Percentiles rank a stretch among this genome's conserved stretches.
phyloP scores from a whole-genome alignment of 2,329 filamentous ascomycete genomes.

The Fusarium bulbicola region DNA sequence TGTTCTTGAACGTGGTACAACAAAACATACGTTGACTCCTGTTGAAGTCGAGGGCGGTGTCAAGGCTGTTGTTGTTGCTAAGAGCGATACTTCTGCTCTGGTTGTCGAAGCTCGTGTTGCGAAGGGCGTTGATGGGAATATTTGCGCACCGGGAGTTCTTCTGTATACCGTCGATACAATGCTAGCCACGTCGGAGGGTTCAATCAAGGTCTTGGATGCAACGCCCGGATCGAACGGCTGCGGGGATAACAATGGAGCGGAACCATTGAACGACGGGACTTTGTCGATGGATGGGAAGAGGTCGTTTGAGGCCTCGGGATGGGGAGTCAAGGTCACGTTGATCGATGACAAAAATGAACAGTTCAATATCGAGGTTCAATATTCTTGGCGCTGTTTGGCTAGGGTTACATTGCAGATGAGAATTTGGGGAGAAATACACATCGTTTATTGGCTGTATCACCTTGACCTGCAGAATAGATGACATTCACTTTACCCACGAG shows the following conservation, averaged over 20 bases:
- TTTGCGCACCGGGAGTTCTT: slow-evolving; percentile 48
- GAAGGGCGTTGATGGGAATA: slow-evolving; percentile 34
- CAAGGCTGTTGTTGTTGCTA: slow-evolving; percentile 25
- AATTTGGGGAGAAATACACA: background rate
- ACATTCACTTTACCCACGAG: background rate
- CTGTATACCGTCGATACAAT: slow-evolving; percentile 48
- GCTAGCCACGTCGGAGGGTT: slow-evolving; percentile 42
- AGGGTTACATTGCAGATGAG: background rate
- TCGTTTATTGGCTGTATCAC: background rate
- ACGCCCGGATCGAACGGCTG: slow-evolving; percentile 45
- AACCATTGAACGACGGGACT: slow-evolving; percentile 46
- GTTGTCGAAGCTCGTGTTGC: slow-evolving; percentile 47
- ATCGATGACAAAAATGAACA: background rate
- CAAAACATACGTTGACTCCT: slow-evolving; percentile 35
- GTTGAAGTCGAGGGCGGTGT: slow-evolving; percentile 11
- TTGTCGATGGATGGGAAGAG: slow-evolving; percentile 24
- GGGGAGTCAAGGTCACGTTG: slow-evolving; percentile 26
- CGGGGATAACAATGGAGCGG: slow-evolving; percentile 23
- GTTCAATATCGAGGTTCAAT: background rate
- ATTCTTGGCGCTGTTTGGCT: background rate
- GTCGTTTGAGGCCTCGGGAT: slow-evolving; percentile 14
- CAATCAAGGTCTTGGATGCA: slow-evolving; percentile 46
- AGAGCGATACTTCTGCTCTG: slow-evolving; percentile 33
- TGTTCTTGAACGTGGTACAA: slow-evolving; percentile 37
- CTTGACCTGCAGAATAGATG: background rate